Base-by-base conservation (phyloP, 306 rosid species). In the Elaeagnus macrophylla region DNA sequence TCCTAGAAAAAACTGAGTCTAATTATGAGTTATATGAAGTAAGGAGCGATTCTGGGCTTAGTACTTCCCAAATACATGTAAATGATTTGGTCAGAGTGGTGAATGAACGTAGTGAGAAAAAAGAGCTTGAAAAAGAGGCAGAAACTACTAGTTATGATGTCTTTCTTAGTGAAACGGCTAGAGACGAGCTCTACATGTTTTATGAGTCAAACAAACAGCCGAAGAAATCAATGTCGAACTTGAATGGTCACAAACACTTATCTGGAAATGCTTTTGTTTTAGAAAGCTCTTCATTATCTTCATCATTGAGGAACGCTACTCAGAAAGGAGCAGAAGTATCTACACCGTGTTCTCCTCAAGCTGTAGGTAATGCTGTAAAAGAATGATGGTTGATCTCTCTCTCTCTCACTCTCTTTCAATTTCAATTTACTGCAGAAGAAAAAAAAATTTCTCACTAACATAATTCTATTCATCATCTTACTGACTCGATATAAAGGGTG, bases 161-260 rank as follows among this genome's bases (percentile, higher is more conserved):
- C 49, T 39, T 73, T 55, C 48, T 61, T 63, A 83, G 77, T 55
- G 93, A 79, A 69, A 57, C 83, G 3, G 78, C 10, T 1, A 87
- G 95, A 72, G 75, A 87, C 55, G 93, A 80, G 70, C 80, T 91
- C 64, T 77, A 91, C 81, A 78, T 73, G 82, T 84, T 91, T 68
- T 91, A 82, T 62, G 75, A 80, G 66, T 75, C 44, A 39, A 78
- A 68, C 54, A 67, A 69, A 50, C 53, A 72, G 10, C 61, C 59
- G 41, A 36, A 16, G 2, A 71, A 65, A 41, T 69, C 72, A 51
- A 65, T 48, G 65, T 53, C 60, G 41, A 74, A 78, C 25, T 35
- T 74, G 38, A 70, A 73, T 48, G 65, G 73, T 78, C 37, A 71
- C 37, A 71, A 67, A 39, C 46, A 76, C 18, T 65, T 56, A 48